Evolutionary conservation across 306 rosid species (phyloP).

Genomic region (Hippophae tibetana): DNA sequence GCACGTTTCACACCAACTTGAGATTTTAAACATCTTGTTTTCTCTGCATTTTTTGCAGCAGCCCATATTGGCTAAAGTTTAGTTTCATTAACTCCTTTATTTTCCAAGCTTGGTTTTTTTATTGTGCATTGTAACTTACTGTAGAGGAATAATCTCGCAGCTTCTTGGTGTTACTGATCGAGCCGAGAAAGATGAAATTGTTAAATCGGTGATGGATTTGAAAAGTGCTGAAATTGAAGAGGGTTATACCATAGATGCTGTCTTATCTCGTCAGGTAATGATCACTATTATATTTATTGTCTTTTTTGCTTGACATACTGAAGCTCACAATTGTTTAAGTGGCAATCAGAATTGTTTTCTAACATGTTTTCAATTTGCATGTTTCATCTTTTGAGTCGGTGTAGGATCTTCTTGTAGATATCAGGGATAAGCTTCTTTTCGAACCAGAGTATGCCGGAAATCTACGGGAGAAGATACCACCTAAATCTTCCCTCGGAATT

Average conservation of each 20-base stretch:
- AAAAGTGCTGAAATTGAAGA: conserved; percentile 79
- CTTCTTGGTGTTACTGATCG: conserved; percentile 72
- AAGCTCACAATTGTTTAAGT: neutral
- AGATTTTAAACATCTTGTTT: too few relatives aligned
- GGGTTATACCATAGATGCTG: conserved; percentile 69
- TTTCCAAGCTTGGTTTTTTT: conserved; percentile 4
- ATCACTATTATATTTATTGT: neutral
- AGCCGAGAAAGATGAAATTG: conserved; percentile 97
- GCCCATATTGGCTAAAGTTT: neutral
- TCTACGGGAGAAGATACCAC: conserved; percentile 67
- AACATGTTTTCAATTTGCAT: neutral
- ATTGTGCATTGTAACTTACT: conserved; percentile 16
- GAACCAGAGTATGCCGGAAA: conserved; percentile 92
- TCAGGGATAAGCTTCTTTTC: conserved; percentile 93
- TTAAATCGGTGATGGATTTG: conserved; percentile 80
- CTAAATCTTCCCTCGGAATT: conserved; percentile 65
- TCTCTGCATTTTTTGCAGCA: too few relatives aligned
- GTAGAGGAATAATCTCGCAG: conserved; percentile 36
- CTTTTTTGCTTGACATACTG: conserved; percentile 9
- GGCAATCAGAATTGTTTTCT: neutral
- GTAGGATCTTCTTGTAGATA: conserved; percentile 84
- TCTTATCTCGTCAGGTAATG: conserved; percentile 69
- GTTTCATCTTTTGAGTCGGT: conserved; percentile 15
- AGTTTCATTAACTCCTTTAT: conserved; percentile 2
- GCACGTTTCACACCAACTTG: too few relatives aligned